phyloP scores from a whole-genome alignment of 352 stramenopile genomes.

The Phytophthora pini region DNA sequence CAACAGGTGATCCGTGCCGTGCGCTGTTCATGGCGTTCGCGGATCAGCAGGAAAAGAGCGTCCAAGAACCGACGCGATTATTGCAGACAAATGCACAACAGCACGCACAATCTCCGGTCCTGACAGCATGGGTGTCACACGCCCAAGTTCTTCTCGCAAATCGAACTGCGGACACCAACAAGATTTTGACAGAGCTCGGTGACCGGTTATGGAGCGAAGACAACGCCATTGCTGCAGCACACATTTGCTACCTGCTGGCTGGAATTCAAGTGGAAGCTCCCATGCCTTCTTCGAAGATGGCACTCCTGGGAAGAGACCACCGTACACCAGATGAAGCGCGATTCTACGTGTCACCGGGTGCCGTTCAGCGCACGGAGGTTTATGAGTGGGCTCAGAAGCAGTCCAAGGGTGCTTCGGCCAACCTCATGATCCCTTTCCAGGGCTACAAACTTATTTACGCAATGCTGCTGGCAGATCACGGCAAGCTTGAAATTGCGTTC shows the following conservation, averaged over 20 bases:
- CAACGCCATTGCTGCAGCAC: slow-evolving; percentile 68
- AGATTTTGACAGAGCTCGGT: slow-evolving; percentile 83
- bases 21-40: slow-evolving; percentile 84
- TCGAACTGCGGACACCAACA: slow-evolving; percentile 81
- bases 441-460: slow-evolving; percentile 91
- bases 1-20: slow-evolving; percentile 74
- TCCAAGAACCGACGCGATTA: slow-evolving; percentile 83
- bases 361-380: slow-evolving; percentile 86
- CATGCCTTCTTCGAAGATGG: slow-evolving; percentile 77
- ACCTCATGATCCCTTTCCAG: slow-evolving; percentile 86
- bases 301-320: slow-evolving; percentile 82
- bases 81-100: slow-evolving; percentile 50
- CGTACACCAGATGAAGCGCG: slow-evolving; percentile 70
- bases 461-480: slow-evolving; percentile 85
- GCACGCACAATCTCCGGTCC: slow-evolving; percentile 52
- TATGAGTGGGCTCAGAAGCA: slow-evolving; percentile 86
- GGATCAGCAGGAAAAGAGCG: slow-evolving; percentile 85
- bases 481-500: slow-evolving; percentile 84
- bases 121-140: slow-evolving; percentile 80
- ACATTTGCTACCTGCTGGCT: slow-evolving; percentile 84
- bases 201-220: slow-evolving; percentile 82
- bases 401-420: slow-evolving; percentile 46
- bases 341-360: slow-evolving; percentile 81
- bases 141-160: slow-evolving; percentile 86
- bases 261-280: slow-evolving; percentile 78